Evolutionary conservation across 257 asterid species (phyloP).

Genomic region (Paraleonurus japonicus): DNA sequence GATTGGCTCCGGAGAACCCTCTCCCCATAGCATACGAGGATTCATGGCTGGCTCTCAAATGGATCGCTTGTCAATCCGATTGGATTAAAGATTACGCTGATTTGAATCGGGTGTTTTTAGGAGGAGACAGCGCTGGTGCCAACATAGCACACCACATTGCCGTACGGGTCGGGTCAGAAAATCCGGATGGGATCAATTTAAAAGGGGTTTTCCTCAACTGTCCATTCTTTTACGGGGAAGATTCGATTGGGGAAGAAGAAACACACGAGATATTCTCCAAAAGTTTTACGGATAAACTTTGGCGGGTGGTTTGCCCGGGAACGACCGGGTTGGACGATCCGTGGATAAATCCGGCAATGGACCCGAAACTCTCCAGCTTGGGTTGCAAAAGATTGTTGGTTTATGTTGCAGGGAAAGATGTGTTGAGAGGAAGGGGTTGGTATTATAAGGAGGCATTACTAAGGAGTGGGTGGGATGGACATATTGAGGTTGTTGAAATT

Average conservation of each 20-base stretch:
- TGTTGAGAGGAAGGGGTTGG: background rate
- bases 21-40: background rate
- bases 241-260: constrained; percentile 39
- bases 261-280: background rate
- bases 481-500: background rate
- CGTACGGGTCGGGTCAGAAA: constrained; percentile 39
- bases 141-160: constrained; percentile 50
- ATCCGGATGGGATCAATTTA: constrained; percentile 28
- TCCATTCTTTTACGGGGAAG: constrained; percentile 53
- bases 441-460: background rate
- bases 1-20: too few species aligned
- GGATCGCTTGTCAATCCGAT: constrained; percentile 26
- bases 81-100: constrained; percentile 53
- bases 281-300: background rate
- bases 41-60: constrained; percentile 31
- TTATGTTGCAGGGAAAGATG: background rate
- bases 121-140: constrained; percentile 75
- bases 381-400: background rate
- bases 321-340: background rate
- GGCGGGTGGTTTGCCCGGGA: background rate
- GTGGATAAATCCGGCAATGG: background rate
- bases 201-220: constrained; percentile 47
- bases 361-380: background rate
- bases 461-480: background rate
- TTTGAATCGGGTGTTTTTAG: constrained; percentile 40